Percentiles rank a stretch among this genome's conserved stretches.
Evolutionary conservation across 2,329 filamentous ascomycete genomes (phyloP).

Genomic region (Xylariomycetidae sp.): DNA sequence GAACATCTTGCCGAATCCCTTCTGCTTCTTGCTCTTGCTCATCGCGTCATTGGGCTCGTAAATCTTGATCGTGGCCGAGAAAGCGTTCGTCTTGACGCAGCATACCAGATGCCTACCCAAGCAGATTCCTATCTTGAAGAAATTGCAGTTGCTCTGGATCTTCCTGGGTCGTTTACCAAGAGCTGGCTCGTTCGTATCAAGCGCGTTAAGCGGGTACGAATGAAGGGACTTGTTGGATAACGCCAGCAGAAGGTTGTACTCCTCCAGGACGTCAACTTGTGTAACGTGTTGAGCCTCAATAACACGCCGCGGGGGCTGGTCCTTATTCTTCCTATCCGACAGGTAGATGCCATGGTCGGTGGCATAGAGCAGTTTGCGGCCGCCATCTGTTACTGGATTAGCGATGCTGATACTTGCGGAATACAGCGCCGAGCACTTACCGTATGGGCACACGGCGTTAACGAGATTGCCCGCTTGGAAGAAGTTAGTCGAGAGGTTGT

Average conservation of each 20-base stretch:
- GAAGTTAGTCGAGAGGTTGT: conserved; percentile 52
- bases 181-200: conserved; percentile 77
- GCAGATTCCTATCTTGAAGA: conserved; percentile 96
- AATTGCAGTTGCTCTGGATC: conserved; percentile 95
- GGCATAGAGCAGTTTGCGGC: conserved; percentile 87
- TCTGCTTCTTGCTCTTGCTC: conserved; percentile 91
- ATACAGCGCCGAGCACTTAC: conserved; percentile 43
- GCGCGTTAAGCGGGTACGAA: conserved; percentile 79
- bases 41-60: conserved; percentile 95
- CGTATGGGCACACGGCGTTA: conserved; percentile 89
- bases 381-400: conserved; percentile 62
- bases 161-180: conserved; percentile 85
- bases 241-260: conserved; percentile 86
- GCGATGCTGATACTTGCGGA: conserved; percentile 2
- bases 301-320: conserved; percentile 72
- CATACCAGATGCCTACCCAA: conserved; percentile 91
- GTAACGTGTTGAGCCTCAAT: conserved; percentile 84
- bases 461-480: conserved; percentile 69
- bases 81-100: conserved; percentile 87
- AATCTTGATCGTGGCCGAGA: conserved; percentile 98
- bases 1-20: conserved; percentile 93
- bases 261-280: conserved; percentile 92
- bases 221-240: conserved; percentile 88
- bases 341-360: conserved; percentile 93
- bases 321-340: conserved; percentile 83